Base-by-base conservation (phyloP, 768 basidiomycete species). In the Mycena rosella region DNA sequence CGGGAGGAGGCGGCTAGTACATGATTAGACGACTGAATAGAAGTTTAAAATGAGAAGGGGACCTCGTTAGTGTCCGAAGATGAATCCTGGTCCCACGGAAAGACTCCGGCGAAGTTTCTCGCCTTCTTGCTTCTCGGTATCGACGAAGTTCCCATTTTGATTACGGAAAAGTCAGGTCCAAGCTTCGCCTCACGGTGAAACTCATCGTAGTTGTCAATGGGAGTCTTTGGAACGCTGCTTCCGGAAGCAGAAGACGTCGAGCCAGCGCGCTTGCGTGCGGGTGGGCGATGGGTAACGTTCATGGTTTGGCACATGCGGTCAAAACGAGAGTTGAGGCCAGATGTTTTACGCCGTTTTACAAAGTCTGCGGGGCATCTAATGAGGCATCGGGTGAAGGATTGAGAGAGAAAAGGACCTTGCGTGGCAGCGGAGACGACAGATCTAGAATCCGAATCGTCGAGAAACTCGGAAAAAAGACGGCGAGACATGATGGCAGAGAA, bases 301-400 rank as follows among this genome's bases (percentile, higher is more conserved):
- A 91, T 87, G 3, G 85, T 82, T 56, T 87, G 82, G 32, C 92
- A 78, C 91, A 93, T 93, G 48, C 82, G 82, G 75, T 93, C 91
- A 70, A 88, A 91, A 42, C 86, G 85, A 36, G 83, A 75, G 70
- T 92, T 93, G 54, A 89, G 77, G 10, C 84, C 84, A 40, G 71
- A 76, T n/a, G 78, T 79, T 71, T 80, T 86, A 27, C 82, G 83
- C 22, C 88, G 85, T 69, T 89, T 92, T 59, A 38, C 2, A 40
- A 14, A 40, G 10, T 40, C 17, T 18, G 5, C 9, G 14, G 10
- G 22, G 32, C 34, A 6, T 52, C 69, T 63, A 36, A 32, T 56
- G 44, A 42, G 42, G 34, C 10, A 44, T 44, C 42, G 42, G 42
- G 24, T 42, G 40, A 26, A 42, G 48, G 52, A 10, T 45, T n/a